Conservation (phyloP, 805 yeast species). For the Allodekkera sacchari region DNA sequence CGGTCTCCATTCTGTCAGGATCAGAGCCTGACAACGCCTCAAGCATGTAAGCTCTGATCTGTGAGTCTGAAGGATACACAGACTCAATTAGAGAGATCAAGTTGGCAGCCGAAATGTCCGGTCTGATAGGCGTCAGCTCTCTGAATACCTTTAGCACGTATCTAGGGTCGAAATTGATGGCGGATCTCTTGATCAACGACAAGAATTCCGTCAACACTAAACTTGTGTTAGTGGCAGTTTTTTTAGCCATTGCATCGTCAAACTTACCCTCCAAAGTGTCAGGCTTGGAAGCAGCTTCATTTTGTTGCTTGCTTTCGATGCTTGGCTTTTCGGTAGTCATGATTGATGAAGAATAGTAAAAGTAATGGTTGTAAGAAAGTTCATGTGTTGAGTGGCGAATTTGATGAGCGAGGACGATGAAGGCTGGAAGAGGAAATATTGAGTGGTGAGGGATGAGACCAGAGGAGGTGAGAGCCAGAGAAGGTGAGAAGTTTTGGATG, state of each 20-base stretch:
- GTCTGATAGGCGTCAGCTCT: constrained; percentile 70
- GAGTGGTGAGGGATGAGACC: no score
- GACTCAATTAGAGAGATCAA: constrained; percentile 46
- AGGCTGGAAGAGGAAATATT: no score
- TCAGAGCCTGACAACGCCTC: constrained; percentile 26
- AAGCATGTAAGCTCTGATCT: constrained; percentile 35
- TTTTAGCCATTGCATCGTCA: no score
- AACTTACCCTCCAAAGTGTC: not conserved
- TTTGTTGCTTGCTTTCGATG: not conserved
- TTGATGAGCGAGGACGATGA: no score
- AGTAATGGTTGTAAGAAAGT: no score
- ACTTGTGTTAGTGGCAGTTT: constrained; percentile 6
- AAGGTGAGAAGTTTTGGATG: no score
- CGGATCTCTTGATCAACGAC: constrained; percentile 26
- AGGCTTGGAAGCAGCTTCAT: constrained; percentile 1
- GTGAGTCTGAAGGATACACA: constrained; percentile 41
- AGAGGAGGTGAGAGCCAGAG: no score
- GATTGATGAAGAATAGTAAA: no score
- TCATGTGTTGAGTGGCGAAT: no score
- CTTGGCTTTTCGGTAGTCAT: no score
- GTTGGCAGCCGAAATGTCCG: constrained; percentile 45
- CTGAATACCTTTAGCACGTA: constrained; percentile 80
- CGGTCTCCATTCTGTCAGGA: constrained; percentile 26
- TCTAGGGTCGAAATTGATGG: constrained; percentile 67
- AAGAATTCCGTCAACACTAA: constrained; percentile 13